phyloP scores from a whole-genome alignment of 495 filamentous ascomycete species.

The Lophium mytilinum region DNA sequence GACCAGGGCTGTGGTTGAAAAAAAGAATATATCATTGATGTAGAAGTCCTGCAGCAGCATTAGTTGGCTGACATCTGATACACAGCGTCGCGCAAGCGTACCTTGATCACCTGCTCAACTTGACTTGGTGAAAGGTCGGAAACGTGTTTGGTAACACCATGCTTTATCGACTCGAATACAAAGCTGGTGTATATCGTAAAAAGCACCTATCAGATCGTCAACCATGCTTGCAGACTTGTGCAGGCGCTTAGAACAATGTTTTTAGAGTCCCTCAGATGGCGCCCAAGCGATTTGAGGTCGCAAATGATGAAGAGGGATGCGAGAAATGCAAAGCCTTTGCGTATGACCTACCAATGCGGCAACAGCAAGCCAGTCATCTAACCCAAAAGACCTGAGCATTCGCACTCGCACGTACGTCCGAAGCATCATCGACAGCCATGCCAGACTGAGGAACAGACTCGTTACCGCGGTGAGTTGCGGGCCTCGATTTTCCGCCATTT shows the following conservation, averaged over 20 bases:
- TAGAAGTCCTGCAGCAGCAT: background rate
- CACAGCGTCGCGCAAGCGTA: no score
- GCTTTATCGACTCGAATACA: background rate
- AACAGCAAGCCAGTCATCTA: background rate
- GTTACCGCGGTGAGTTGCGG: background rate
- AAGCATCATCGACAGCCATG: background rate
- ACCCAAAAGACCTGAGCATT: background rate
- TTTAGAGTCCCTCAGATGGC: no score
- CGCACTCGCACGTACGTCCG: background rate
- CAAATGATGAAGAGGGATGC: no score
- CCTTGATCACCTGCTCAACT: no score
- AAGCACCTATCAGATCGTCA: background rate
- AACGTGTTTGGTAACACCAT: background rate
- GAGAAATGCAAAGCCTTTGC: no score
- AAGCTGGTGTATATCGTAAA: background rate
- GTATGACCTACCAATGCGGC: background rate
- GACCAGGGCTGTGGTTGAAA: background rate
- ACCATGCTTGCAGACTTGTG: background rate
- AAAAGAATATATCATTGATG: background rate
- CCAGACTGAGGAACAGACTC: background rate
- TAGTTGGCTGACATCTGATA: no score
- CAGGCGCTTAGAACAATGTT: no score
- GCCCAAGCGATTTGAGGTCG: no score
- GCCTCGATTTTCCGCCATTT: background rate
- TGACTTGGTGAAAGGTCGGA: background rate